Evolutionary conservation across 176 grass and related monocot genomes (phyloP), one percentile per base, ranked within the genome.

Genomic region (Leersia perrieri): DNA sequence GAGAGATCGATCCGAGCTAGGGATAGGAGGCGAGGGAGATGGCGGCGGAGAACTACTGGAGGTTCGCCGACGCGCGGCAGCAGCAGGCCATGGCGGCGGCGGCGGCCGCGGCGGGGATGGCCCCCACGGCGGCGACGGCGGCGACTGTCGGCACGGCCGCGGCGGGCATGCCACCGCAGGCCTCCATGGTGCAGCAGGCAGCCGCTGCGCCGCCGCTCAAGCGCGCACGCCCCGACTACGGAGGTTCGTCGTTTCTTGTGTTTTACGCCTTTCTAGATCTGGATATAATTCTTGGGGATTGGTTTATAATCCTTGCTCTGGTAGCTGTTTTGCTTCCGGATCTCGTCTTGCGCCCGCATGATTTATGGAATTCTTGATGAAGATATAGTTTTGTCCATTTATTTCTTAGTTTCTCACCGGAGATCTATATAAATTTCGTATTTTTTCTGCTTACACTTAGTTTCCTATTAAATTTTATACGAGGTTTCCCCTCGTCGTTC

Each of bases 41-140:
- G 88, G 88, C 83, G 60, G 90, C 92, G 2, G 96, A 95, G 35
- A 87, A 82, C 31, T 99, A 99, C 82, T 99, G 97, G 97, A 93
- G 93, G 91, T 99, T 91, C 82, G 74, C 84, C 63, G 97, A 99
- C 30, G 80, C 78, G 31, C 89, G 90, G 57, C 89, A 91, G 63
- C 92, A 89, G 77, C 82, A 89, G 78, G 87, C 82, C 51, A 85
- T 82, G 45, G 88, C 83, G 11, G 63, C 92, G 0, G 77, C 77
- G 0, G 87, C 82, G 0, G 81, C 82, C 40, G 87, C 82, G 3
- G 87, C 87, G 18, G 82, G 87, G 40, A 89, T 89, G 87, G 76
- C 76, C 20, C 82, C 47, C 18, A 22, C 87, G 40, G 6, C 32
- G 53, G 51, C 55, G 11, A 8, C 70, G 29, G 83, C 63, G 66